These are phyloP conservation scores for Cercophora samala DNA, from an alignment of 495 filamentous ascomycete genomes.

Conservation along the genomic window DNA sequence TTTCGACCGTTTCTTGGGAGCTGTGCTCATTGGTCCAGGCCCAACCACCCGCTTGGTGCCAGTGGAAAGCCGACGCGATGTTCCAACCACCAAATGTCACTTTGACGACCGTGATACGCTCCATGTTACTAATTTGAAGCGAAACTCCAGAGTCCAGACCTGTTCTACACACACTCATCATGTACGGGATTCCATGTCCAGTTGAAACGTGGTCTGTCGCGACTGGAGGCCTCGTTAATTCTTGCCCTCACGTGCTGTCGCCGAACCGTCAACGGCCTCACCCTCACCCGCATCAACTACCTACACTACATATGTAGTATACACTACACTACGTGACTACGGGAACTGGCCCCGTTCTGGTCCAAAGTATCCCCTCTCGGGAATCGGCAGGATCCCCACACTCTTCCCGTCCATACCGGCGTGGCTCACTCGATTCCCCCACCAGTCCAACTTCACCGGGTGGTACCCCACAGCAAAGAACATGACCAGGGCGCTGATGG, in stretches of 20 bases:
- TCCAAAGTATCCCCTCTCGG: constrained; percentile 38
- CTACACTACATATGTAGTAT: no score
- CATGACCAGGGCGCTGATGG: constrained; percentile 57
- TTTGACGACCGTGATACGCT: background rate
- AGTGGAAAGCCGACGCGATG: background rate
- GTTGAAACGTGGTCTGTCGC: background rate
- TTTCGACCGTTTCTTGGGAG: background rate
- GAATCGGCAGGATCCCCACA: constrained; percentile 29
- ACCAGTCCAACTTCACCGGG: constrained; percentile 55
- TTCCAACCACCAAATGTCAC: no score
- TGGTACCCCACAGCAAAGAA: constrained; percentile 58
- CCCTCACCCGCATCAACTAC: background rate
- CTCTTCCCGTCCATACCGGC: constrained; percentile 33
- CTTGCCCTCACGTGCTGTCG: no score
- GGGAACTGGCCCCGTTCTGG: constrained; percentile 38
- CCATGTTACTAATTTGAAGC: background rate
- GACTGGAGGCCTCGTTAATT: background rate
- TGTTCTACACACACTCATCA: background rate
- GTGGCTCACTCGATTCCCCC: constrained; percentile 52
- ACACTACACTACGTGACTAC: no score
- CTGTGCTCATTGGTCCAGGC: background rate
- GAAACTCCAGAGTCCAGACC: background rate
- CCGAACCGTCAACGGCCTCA: background rate
- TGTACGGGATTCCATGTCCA: background rate
- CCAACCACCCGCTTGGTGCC: background rate